A percentile compares a stretch with the other conserved stretches of the same genome.
Conservation (phyloP, 768 basidiomycete species). For the Exidia glandulosa region DNA sequence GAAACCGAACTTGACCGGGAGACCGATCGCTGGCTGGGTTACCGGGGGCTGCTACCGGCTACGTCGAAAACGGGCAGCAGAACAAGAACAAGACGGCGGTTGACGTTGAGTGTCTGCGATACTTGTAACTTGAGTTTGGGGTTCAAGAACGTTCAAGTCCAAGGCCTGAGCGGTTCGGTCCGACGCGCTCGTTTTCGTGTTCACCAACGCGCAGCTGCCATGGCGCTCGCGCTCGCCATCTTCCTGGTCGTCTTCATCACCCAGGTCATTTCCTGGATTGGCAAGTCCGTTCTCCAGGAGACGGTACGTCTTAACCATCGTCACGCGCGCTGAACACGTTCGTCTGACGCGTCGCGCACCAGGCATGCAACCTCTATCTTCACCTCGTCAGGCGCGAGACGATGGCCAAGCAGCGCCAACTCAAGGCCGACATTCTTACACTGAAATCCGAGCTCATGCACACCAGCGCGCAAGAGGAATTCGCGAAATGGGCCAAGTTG, state of each 20-base stretch:
- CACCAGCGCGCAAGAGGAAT: slow-evolving; percentile 94
- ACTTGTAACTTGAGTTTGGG: no score
- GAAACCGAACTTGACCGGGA: not conserved
- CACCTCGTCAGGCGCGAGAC: slow-evolving; percentile 48
- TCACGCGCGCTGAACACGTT: not conserved
- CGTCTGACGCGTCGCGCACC: not conserved
- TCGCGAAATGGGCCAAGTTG: slow-evolving; percentile 96
- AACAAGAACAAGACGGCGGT: no score
- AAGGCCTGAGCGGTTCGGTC: no score
- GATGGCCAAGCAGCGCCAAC: slow-evolving; percentile 47
- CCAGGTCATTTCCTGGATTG: slow-evolving; percentile 81
- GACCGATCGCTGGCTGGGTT: not conserved
- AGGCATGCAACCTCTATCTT: slow-evolving; percentile 70
- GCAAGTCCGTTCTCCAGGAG: slow-evolving; percentile 72
- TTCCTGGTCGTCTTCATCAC: slow-evolving; percentile 74
- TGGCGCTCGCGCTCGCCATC: slow-evolving; percentile 75
- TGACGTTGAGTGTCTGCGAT: no score
- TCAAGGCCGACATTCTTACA: slow-evolving; percentile 69
- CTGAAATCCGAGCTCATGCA: slow-evolving; percentile 77
- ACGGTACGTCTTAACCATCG: slow-evolving; percentile 42
- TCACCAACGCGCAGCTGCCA: slow-evolving; percentile 15
- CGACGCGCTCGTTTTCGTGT: not conserved
- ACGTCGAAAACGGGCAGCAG: no score
- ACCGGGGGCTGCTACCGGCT: no score
- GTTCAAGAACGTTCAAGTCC: no score